Percentiles rank a stretch among this genome's conserved stretches.
Conservation (phyloP, 139 green algal genomes). For the Chlorella sp. region DNA sequence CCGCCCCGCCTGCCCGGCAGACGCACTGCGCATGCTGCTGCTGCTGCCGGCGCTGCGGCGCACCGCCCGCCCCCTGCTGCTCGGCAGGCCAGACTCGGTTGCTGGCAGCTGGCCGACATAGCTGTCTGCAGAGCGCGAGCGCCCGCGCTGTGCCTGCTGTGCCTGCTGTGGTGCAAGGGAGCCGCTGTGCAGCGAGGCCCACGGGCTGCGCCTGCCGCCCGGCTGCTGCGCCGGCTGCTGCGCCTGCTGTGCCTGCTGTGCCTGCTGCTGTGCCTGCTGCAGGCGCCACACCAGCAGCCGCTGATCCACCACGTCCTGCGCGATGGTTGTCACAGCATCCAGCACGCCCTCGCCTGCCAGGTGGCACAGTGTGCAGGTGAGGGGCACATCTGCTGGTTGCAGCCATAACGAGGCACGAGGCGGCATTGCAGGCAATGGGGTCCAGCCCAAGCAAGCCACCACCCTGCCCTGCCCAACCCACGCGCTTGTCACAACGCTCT, state of each 20-base stretch:
- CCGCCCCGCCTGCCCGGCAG: no score
- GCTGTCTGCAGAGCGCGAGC: background rate
- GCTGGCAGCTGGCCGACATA: background rate
- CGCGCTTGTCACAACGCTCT: no score
- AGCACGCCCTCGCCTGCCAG: background rate
- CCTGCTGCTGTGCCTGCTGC: slow-evolving; percentile 3
- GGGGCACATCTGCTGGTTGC: no score
- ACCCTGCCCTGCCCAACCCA: no score
- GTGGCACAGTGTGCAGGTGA: no score
- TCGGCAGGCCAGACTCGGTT: no score
- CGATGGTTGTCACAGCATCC: background rate
- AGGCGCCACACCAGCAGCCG: background rate
- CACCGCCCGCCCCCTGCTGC: no score
- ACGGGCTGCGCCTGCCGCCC: background rate
- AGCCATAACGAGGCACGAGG: background rate
- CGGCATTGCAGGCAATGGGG: background rate
- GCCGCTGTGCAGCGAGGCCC: background rate
- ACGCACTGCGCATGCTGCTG: background rate
- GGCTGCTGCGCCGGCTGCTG: background rate
- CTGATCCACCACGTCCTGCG: background rate
- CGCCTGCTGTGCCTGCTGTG: background rate
- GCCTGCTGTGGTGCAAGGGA: background rate
- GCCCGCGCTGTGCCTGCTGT: background rate
- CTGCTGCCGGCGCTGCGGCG: background rate
- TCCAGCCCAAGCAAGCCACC: no score